phyloP scores from a whole-genome alignment of 805 yeast species.

The Soucietia sequanensis region DNA sequence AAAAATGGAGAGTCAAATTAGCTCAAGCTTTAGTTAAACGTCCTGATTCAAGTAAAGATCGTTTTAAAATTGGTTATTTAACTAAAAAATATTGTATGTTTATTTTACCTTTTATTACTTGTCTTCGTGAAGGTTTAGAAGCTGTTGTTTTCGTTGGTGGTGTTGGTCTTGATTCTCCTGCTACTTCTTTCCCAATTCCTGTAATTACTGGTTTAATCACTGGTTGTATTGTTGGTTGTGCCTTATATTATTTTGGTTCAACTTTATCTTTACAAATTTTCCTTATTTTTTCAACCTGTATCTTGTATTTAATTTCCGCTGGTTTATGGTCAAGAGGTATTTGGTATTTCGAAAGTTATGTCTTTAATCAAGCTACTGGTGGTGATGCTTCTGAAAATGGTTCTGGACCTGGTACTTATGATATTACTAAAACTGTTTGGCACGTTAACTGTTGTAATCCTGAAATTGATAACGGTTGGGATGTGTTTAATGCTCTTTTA shows the following conservation, averaged over 20 bases:
- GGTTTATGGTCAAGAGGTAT: slow-evolving; percentile 92
- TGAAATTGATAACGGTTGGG: slow-evolving; percentile 91
- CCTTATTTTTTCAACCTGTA: slow-evolving; percentile 82
- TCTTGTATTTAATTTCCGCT: slow-evolving; percentile 85
- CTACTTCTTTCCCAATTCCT: slow-evolving; percentile 85
- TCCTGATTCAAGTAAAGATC: slow-evolving; percentile 49
- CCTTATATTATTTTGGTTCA: slow-evolving; percentile 81
- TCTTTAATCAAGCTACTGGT: slow-evolving; percentile 67
- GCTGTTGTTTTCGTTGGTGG: slow-evolving; percentile 48
- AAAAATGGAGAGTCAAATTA: slow-evolving; percentile 94
- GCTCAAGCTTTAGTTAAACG: slow-evolving; percentile 74
- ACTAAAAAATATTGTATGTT: slow-evolving; percentile 80
- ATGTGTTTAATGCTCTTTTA: slow-evolving; percentile 86
- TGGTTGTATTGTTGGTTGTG: slow-evolving; percentile 68
- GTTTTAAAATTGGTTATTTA: slow-evolving; percentile 37
- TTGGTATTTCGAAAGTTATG: slow-evolving; percentile 80
- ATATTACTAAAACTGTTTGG: slow-evolving; percentile 78
- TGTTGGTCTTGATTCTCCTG: slow-evolving; percentile 36
- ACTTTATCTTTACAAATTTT: slow-evolving; percentile 81
- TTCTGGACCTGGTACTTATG: slow-evolving; percentile 92
- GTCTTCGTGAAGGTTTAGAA: slow-evolving; percentile 88
- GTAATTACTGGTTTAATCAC: slow-evolving; percentile 82
- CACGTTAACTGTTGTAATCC: slow-evolving; percentile 98
- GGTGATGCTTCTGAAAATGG: slow-evolving; percentile 96
- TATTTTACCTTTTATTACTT: slow-evolving; percentile 84